phyloP scores from a whole-genome alignment of 306 rosid species.

The Pyrus communis region DNA sequence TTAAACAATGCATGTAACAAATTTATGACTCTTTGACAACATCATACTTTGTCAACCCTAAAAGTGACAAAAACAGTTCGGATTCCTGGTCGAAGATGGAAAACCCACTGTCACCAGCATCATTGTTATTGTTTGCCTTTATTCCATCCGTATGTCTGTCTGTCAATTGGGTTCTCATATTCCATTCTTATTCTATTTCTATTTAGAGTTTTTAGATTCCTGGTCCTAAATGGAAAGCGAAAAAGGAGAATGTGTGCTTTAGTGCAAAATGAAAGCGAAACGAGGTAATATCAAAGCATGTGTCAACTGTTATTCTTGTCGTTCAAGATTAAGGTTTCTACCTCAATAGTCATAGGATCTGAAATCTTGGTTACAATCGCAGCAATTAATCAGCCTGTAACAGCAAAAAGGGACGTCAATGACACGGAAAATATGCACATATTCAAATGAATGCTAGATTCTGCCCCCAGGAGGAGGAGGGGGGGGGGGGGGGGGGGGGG shows the following conservation, averaged over 20 bases:
- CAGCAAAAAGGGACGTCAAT: conserved; percentile 18
- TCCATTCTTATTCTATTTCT: neutral
- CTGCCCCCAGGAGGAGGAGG: neutral
- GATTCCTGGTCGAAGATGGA: neutral
- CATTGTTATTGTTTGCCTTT: neutral
- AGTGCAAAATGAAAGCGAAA: neutral
- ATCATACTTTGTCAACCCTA: neutral
- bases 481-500: too few species aligned
- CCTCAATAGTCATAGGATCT: conserved; percentile 41
- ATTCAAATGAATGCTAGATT: neutral
- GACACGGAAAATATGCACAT: conserved; percentile 2
- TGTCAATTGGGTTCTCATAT: neutral
- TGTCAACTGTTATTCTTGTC: neutral
- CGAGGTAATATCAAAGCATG: neutral
- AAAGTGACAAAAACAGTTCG: neutral
- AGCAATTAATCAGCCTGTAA: conserved; percentile 65
- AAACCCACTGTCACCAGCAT: neutral
- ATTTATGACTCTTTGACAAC: neutral
- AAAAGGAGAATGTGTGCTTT: neutral
- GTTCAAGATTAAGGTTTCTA: conserved; percentile 21
- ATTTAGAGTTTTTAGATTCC: neutral
- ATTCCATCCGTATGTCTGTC: neutral
- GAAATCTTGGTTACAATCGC: conserved; percentile 21
- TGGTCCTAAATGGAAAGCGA: neutral
- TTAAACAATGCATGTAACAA: neutral